Percentiles rank a stretch among this genome's conserved stretches.
Evolutionary conservation across 2,329 filamentous ascomycete genomes (phyloP).

Genomic region (Fusarium brachygibbosum): DNA sequence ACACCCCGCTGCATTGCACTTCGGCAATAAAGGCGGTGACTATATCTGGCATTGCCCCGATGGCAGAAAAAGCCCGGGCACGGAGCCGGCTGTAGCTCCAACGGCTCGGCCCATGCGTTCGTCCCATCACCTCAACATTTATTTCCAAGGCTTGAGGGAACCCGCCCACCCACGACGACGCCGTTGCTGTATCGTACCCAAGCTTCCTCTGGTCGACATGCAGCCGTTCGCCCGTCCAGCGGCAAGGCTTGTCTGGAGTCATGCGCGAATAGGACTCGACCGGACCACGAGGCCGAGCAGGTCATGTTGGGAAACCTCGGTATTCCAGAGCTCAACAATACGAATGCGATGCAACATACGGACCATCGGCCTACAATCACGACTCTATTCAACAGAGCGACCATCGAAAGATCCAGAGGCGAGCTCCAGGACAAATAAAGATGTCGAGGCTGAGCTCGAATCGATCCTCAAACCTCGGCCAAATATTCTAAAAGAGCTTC

Average conservation of each 20-base stretch:
- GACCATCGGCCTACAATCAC: slow-evolving; percentile 41
- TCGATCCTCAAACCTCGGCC: slow-evolving; percentile 41
- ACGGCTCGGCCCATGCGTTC: slow-evolving; percentile 46
- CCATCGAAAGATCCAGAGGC: slow-evolving; percentile 39
- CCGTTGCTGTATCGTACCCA: slow-evolving; percentile 20
- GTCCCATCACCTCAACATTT: slow-evolving; percentile 41
- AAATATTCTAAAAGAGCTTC: slow-evolving; percentile 26
- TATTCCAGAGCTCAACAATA: slow-evolving; percentile 32
- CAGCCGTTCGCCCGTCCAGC: slow-evolving; percentile 54
- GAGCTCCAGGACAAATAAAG: slow-evolving; percentile 30
- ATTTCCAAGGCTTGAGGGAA: slow-evolving; percentile 20
- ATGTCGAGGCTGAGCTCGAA: slow-evolving; percentile 39
- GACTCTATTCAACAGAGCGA: slow-evolving; percentile 49
- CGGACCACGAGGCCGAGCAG: slow-evolving; percentile 40
- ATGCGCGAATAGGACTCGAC: slow-evolving; percentile 48
- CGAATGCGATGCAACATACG: slow-evolving; percentile 43
- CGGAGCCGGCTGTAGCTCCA: slow-evolving; percentile 41
- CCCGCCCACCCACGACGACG: slow-evolving; percentile 30
- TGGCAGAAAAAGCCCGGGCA: slow-evolving; percentile 48
- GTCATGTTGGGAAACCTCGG: slow-evolving; percentile 31
- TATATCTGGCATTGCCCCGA: slow-evolving; percentile 15
- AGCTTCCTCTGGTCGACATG: slow-evolving; percentile 48
- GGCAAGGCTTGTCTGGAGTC: slow-evolving; percentile 50
- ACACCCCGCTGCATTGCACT: slow-evolving; percentile 8
- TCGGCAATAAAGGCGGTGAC: slow-evolving; percentile 43